Evolutionary conservation across 2,329 filamentous ascomycete genomes (phyloP).

Genomic region (Diaporthe caulivora): DNA sequence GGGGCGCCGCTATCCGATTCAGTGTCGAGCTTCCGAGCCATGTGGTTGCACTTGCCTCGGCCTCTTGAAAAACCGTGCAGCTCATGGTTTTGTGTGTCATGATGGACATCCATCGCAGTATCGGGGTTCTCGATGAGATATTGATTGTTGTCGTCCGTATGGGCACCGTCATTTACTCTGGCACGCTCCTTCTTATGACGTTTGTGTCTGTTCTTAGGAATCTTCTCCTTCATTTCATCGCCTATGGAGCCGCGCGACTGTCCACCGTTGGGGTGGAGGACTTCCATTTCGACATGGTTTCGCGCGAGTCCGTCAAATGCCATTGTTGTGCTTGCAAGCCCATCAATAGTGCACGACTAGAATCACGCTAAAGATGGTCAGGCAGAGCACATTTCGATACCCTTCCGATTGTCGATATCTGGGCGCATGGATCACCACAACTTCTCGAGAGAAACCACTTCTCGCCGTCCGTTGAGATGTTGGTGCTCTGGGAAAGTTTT

Average conservation of each 20-base stretch:
- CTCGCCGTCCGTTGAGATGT: background rate
- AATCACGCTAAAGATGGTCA: background rate
- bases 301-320: background rate
- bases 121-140: background rate
- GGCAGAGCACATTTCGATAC: background rate
- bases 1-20: background rate
- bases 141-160: background rate
- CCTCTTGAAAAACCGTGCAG: background rate
- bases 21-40: background rate
- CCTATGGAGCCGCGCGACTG: background rate
- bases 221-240: background rate
- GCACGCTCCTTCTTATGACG: background rate
- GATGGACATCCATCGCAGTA: background rate
- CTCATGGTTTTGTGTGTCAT: background rate
- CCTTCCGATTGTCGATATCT: background rate
- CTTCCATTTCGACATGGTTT: slow-evolving; percentile 1
- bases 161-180: background rate
- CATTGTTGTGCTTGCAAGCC: slow-evolving; percentile 10
- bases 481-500: slow-evolving; percentile 12
- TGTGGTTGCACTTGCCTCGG: too few relatives aligned
- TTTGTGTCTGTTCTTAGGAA: background rate
- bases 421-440: background rate
- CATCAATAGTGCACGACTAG: slow-evolving; percentile 6
- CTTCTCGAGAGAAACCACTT: background rate
- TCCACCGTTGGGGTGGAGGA: background rate